phyloP scores from a whole-genome alignment of 208 protist species.

The Leishmania tropica region DNA sequence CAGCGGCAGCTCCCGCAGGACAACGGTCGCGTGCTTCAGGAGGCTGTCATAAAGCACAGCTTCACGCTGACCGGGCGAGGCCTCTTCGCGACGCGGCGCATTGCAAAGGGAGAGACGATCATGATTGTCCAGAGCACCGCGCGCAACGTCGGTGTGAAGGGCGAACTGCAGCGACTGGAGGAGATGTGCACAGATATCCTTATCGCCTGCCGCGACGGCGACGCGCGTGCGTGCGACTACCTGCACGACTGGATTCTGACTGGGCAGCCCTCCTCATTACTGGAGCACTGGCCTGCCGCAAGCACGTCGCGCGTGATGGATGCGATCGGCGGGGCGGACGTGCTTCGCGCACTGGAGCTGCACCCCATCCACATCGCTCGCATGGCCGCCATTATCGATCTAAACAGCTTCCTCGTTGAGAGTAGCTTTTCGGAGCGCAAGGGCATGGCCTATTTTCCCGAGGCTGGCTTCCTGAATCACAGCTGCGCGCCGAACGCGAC shows the following conservation, averaged over 20 bases:
- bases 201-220: conserved; percentile 27
- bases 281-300: conserved; percentile 76
- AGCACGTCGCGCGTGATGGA: conserved; percentile 68
- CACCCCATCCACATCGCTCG: conserved; percentile 83
- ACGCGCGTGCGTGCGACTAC: conserved; percentile 34
- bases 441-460: conserved; percentile 90
- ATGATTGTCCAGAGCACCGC: conserved; percentile 87
- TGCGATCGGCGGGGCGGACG: conserved; percentile 62
- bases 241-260: conserved; percentile 86
- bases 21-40: conserved; percentile 76
- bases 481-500: conserved; percentile 85
- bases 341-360: conserved; percentile 74
- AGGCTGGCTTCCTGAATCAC: conserved; percentile 89
- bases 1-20: conserved; percentile 59
- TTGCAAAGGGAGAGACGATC: conserved; percentile 74
- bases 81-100: conserved; percentile 75
- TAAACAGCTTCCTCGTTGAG: conserved; percentile 90
- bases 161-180: conserved; percentile 73
- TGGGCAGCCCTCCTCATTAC: conserved; percentile 79
- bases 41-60: conserved; percentile 74
- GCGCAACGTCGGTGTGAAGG: conserved; percentile 78
- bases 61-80: conserved; percentile 82
- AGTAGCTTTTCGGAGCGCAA: conserved; percentile 82
- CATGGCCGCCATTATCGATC: conserved; percentile 81
- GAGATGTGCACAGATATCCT: conserved; percentile 68